Evolutionary conservation across 1,139 yeast species (phyloP).

Genomic region (Saccharomyces hybrid): DNA sequence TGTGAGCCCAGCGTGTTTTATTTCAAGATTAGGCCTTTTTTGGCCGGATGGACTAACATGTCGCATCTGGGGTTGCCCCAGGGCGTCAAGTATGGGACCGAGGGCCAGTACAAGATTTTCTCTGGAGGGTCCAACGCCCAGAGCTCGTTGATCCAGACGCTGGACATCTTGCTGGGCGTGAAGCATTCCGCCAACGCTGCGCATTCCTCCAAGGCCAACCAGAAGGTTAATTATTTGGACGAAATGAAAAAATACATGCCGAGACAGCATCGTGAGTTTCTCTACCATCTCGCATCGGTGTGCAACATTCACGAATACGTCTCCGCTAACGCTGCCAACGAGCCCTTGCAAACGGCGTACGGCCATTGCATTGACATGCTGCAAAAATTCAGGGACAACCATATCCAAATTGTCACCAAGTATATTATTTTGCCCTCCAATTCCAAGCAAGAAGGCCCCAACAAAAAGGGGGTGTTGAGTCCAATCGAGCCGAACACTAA

Average conservation of each 20-base stretch:
- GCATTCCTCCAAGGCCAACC: slow-evolving; percentile 20
- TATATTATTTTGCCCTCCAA: slow-evolving; percentile 75
- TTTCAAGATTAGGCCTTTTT: slow-evolving; percentile 74
- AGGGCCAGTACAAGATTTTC: slow-evolving; percentile 47
- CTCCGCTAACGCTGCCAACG: slow-evolving; percentile 38
- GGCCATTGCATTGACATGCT: slow-evolving; percentile 90
- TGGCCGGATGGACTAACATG: slow-evolving; percentile 96
- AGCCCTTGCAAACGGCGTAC: slow-evolving; percentile 58
- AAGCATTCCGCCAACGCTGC: slow-evolving; percentile 76
- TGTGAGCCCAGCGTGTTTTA: slow-evolving; percentile 92
- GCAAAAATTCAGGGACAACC: slow-evolving; percentile 83
- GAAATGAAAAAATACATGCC: slow-evolving; percentile 93
- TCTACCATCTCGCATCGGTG: slow-evolving; percentile 48
- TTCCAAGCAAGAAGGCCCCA: slow-evolving; percentile 28
- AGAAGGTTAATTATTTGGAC: slow-evolving; percentile 47
- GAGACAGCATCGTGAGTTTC: slow-evolving; percentile 66
- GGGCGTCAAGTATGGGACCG: slow-evolving; percentile 74
- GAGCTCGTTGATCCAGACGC: slow-evolving; percentile 76
- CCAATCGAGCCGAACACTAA: not conserved
- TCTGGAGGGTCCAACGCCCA: slow-evolving; percentile 96
- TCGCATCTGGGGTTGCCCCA: slow-evolving; percentile 71
- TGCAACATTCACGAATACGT: slow-evolving; percentile 63
- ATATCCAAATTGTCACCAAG: slow-evolving; percentile 84
- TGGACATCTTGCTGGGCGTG: slow-evolving; percentile 69
- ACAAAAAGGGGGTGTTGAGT: not conserved